A percentile compares a stretch with the other conserved stretches of the same genome.
These are phyloP conservation scores for Daldinia decipiens DNA, from an alignment of 495 filamentous ascomycete species.

Conservation along the genomic window DNA sequence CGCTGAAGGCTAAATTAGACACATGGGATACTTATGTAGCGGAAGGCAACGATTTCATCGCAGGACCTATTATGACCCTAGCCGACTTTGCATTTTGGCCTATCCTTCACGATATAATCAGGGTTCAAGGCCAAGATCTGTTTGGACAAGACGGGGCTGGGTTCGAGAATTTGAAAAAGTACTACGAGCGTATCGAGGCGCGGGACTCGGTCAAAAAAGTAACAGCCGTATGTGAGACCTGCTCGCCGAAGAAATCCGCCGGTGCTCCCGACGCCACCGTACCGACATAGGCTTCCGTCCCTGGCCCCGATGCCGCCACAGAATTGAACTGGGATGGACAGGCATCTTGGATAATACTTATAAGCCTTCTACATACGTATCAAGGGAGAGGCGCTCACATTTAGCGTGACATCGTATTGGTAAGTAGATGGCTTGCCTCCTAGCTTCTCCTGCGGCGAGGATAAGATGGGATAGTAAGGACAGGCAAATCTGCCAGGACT, in stretches of 20 bases:
- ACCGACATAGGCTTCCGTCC: not conserved
- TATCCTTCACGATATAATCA: constrained; percentile 68
- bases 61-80: constrained; percentile 64
- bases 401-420: constrained; percentile 23
- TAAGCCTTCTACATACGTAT: not conserved
- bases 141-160: constrained; percentile 42
- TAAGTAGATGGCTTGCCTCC: not conserved
- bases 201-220: constrained; percentile 61
- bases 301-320: not conserved
- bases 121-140: constrained; percentile 33
- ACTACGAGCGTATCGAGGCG: constrained; percentile 62
- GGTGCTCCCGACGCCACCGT: not conserved
- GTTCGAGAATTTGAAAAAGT: constrained; percentile 61
- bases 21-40: constrained; percentile 62
- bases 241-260: constrained; percentile 12
- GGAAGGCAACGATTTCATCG: constrained; percentile 63
- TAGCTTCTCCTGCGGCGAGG: not conserved
- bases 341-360: not conserved
- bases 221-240: constrained; percentile 31
- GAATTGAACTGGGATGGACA: not conserved
- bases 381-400: constrained; percentile 1
- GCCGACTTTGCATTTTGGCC: constrained; percentile 82
- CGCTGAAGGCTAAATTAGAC: constrained; percentile 51
- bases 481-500: not conserved
- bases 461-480: not conserved